Percentiles rank a stretch among this genome's conserved stretches.
Conservation (phyloP, 2,329 filamentous ascomycete genomes). For the Penicillium fuscoglaucum region DNA sequence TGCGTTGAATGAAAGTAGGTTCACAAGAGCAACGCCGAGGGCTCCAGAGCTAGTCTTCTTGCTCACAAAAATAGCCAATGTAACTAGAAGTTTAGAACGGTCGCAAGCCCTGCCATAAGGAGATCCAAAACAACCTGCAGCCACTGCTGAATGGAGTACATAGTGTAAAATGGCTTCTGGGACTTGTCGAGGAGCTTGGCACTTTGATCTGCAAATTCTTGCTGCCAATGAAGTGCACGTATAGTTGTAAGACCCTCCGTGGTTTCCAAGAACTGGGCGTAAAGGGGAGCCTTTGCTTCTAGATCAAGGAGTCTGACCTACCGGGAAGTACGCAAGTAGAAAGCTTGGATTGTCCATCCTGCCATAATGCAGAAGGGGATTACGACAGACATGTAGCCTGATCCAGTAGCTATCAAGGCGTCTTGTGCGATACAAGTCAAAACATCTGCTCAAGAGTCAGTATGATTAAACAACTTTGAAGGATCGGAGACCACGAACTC, state of each 20-base stretch:
- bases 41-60: too few species aligned
- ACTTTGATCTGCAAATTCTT: slow-evolving; percentile 40
- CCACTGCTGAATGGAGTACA: too few species aligned
- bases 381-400: slow-evolving; percentile 42
- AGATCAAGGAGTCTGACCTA: slow-evolving; percentile 46
- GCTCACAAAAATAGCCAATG: too few species aligned
- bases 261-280: slow-evolving; percentile 54
- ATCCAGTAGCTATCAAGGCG: slow-evolving; percentile 39
- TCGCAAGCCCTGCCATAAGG: too few species aligned
- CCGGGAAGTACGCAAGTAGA: slow-evolving; percentile 50
- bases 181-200: slow-evolving; percentile 14
- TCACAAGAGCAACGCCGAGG: too few species aligned
- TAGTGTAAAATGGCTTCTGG: too few species aligned
- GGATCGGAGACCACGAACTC: not conserved
- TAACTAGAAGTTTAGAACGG: too few species aligned
- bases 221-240: slow-evolving; percentile 52
- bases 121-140: too few species aligned
- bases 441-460: not conserved
- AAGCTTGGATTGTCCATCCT: slow-evolving; percentile 46
- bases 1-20: too few species aligned
- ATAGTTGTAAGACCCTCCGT: slow-evolving; percentile 52
- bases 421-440: not conserved
- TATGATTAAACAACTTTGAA: too few species aligned
- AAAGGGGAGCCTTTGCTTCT: slow-evolving; percentile 31
- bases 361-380: slow-evolving; percentile 41